Base-by-base conservation (phyloP, 2,329 filamentous ascomycete species). In the Tolypocladium paradoxum region DNA sequence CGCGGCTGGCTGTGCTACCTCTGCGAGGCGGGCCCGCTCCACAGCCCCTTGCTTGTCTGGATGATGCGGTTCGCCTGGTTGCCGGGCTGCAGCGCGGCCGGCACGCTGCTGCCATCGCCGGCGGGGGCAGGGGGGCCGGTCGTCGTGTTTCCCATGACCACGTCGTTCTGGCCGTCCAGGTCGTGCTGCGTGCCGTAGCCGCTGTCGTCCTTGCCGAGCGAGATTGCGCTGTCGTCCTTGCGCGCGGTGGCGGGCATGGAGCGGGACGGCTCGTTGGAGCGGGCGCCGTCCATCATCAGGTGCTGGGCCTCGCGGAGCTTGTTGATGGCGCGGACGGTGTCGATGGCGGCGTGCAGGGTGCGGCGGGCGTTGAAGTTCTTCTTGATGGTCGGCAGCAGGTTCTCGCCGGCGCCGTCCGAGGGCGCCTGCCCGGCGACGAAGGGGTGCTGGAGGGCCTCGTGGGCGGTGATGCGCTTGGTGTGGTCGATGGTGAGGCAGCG, bases 401-500 rank as follows among this genome's bases (percentile, higher is more conserved):
- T 84, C 68, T 79, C 76, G 62, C 79, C 79, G 49, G 66, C 70
- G 57, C 68, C 76, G 55, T 75, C 74, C 45, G 68, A 66, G 35
- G 70, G 65, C 37, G 75, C 71, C 62, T 73, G 76, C 53, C 76
- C 78, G 7, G 79, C 76, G 16, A 86, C 77, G 67, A 87, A 87
- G 38, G 81, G 76, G 61, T 87, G 83, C 57, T 81, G 78, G 34
- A 87, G 76, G 29, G 83, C 83, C 64, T 85, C 88, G 70, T 97
- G 90, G 9, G 92, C 87, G 1, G 92, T 96, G 81, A 97, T 93
- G 62, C 93, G 88, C 60, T 84, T 81, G 54, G 80, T 80, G 2
- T 91, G 88, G 66, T 97, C 91, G 65, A 96, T 87, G 38, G 93
- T 97, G 52, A 99, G 77, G 67, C 93, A 99, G 58, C 84, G 81